Percentiles rank a stretch among this genome's conserved stretches.
Conservation (phyloP, 768 basidiomycete genomes). For the Kwoniella botswanensis region DNA sequence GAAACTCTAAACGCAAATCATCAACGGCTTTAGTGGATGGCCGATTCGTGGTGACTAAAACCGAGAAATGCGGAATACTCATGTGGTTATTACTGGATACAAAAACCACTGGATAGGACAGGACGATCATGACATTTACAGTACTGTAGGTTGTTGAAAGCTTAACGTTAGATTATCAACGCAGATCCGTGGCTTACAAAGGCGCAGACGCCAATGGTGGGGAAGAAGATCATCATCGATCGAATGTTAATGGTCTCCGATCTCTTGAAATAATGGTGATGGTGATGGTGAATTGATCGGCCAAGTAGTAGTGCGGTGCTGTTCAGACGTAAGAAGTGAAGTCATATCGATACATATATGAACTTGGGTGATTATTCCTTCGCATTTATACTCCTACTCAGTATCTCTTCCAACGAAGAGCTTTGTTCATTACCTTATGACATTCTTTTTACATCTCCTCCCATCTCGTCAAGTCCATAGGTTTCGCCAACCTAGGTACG, state of each 20-base stretch:
- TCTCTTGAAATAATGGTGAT: no score
- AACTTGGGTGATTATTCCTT: no score
- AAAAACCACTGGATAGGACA: not conserved
- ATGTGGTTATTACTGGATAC: not conserved
- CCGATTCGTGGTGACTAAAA: not conserved
- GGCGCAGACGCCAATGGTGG: not conserved
- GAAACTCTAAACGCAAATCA: not conserved
- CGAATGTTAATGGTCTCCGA: not conserved
- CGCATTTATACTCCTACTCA: no score
- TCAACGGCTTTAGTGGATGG: not conserved
- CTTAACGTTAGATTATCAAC: no score
- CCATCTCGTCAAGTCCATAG: constrained; percentile 58
- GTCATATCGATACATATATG: no score
- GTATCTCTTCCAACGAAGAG: not conserved
- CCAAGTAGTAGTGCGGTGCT: no score
- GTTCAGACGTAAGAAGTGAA: no score
- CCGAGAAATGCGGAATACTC: not conserved
- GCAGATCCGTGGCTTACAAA: no score
- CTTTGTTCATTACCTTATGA: not conserved
- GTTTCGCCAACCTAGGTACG: constrained; percentile 54
- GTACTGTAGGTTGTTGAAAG: no score
- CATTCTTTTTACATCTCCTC: constrained; percentile 43
- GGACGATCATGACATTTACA: not conserved
- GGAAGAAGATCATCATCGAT: not conserved
- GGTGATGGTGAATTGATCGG: no score